Percentiles rank a stretch among this genome's conserved stretches.
Evolutionary conservation across 148 eudicot species (phyloP).

Genomic region (Cornus florida): DNA sequence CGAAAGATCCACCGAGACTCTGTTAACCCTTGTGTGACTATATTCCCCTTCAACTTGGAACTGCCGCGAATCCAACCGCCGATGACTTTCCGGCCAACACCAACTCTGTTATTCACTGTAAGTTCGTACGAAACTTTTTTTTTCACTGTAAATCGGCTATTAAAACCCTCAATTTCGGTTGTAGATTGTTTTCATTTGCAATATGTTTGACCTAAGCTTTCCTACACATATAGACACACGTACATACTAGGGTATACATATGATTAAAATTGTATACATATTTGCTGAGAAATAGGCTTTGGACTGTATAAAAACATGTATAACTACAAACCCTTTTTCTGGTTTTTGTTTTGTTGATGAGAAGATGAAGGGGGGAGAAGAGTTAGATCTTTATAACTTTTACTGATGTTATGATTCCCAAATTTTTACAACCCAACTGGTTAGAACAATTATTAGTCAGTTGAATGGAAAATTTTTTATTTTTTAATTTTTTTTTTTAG

Average conservation of each 20-base stretch:
- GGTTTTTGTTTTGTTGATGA: slow-evolving; percentile 4
- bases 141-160: neutral
- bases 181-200: neutral
- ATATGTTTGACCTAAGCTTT: slow-evolving; percentile 1
- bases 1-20: slow-evolving; percentile 12
- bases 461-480: no score
- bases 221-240: neutral
- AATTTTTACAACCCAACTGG: no score
- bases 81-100: neutral
- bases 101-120: neutral
- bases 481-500: no score
- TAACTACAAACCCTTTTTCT: neutral
- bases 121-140: neutral
- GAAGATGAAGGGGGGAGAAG: slow-evolving; percentile 5
- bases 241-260: neutral
- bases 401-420: no score
- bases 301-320: neutral
- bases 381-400: neutral
- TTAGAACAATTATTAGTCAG: no score
- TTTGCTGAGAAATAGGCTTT: neutral
- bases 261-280: no score
- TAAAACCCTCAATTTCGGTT: neutral
- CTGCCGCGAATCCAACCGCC: slow-evolving; percentile 4
- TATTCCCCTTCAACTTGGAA: slow-evolving; percentile 2
- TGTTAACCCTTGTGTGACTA: slow-evolving; percentile 6